phyloP scores from a whole-genome alignment of 2,329 filamentous ascomycete species.

The Alternaria postmessia region DNA sequence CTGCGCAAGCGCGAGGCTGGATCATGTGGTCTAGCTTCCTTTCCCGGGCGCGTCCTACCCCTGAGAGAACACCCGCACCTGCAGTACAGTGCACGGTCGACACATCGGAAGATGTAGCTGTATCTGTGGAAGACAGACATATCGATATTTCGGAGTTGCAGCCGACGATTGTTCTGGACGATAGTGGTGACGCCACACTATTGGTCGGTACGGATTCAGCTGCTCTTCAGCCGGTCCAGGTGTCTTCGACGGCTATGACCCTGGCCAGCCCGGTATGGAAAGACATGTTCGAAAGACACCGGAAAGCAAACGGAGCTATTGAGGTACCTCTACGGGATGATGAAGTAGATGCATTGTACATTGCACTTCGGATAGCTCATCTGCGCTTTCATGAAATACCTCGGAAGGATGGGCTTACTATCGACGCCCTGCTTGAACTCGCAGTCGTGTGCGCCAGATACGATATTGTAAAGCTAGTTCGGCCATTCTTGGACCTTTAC shows the following conservation, averaged over 20 bases:
- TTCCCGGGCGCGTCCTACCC: constrained; percentile 13
- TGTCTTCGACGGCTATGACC: constrained; percentile 21
- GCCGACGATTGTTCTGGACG: constrained; percentile 14
- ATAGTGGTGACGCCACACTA: constrained; percentile 18
- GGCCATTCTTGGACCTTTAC: constrained; percentile 21
- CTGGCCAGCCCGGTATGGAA: constrained; percentile 32
- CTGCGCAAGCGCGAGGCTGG: constrained; percentile 1
- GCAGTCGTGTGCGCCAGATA: constrained; percentile 46
- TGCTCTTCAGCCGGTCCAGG: constrained; percentile 18
- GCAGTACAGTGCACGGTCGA: constrained; percentile 4
- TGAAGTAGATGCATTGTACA: constrained; percentile 14
- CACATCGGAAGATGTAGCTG: constrained; percentile 4
- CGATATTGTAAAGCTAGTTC: constrained; percentile 36
- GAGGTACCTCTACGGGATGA: constrained; percentile 34
- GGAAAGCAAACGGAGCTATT: constrained; percentile 17
- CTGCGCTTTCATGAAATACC: constrained; percentile 16
- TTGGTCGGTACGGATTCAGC: constrained; percentile 14
- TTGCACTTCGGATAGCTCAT: constrained; percentile 13
- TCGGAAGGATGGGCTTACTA: constrained; percentile 19
- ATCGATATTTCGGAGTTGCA: constrained; percentile 9
- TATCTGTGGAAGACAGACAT: constrained; percentile 5
- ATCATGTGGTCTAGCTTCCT: constrained; percentile 16
- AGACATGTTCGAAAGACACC: constrained; percentile 25
- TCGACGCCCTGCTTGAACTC: constrained; percentile 32
- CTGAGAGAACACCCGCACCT: constrained; percentile 13